These are phyloP conservation scores for Verticillium dahliae DNA, from an alignment of 2,329 filamentous ascomycete genomes.

Conservation along the genomic window DNA sequence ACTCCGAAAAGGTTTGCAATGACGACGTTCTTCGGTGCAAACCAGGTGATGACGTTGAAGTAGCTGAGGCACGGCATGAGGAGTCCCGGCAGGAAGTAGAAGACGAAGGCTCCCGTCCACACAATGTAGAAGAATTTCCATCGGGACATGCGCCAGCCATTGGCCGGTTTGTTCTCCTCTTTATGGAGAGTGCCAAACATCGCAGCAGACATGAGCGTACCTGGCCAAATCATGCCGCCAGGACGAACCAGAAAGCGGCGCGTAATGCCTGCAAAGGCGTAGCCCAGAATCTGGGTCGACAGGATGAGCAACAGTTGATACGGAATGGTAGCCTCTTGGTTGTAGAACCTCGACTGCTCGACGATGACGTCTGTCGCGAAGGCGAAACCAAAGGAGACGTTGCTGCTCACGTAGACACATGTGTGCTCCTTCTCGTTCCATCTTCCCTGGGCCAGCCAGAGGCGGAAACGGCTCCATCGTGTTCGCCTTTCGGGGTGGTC, in stretches of 20 bases:
- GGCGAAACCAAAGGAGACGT: slow-evolving; percentile 83
- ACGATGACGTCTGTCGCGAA: slow-evolving; percentile 88
- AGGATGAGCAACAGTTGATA: slow-evolving; percentile 81
- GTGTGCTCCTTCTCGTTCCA: slow-evolving; percentile 90
- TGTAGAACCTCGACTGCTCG: slow-evolving; percentile 84
- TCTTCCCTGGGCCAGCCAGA: slow-evolving; percentile 71
- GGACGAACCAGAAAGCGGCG: slow-evolving; percentile 77
- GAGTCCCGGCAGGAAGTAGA: slow-evolving; percentile 80
- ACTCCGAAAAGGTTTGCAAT: slow-evolving; percentile 82
- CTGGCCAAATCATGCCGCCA: slow-evolving; percentile 87
- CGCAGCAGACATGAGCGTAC: slow-evolving; percentile 78
- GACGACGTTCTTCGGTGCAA: slow-evolving; percentile 79
- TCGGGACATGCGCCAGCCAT: slow-evolving; percentile 75
- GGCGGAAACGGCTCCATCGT: slow-evolving; percentile 41
- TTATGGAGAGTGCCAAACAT: slow-evolving; percentile 87
- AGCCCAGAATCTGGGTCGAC: slow-evolving; percentile 81
- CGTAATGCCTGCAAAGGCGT: slow-evolving; percentile 78
- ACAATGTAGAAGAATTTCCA: slow-evolving; percentile 80
- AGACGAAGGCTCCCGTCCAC: slow-evolving; percentile 64
- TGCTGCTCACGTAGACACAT: slow-evolving; percentile 84
- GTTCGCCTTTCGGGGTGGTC: slow-evolving; percentile 13
- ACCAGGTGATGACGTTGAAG: slow-evolving; percentile 86
- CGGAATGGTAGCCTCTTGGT: slow-evolving; percentile 66
- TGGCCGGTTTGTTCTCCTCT: slow-evolving; percentile 72
- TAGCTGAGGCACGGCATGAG: slow-evolving; percentile 80